Conservation (phyloP, 2,329 filamentous ascomycete species). For the Ampelomyces quisqualis region DNA sequence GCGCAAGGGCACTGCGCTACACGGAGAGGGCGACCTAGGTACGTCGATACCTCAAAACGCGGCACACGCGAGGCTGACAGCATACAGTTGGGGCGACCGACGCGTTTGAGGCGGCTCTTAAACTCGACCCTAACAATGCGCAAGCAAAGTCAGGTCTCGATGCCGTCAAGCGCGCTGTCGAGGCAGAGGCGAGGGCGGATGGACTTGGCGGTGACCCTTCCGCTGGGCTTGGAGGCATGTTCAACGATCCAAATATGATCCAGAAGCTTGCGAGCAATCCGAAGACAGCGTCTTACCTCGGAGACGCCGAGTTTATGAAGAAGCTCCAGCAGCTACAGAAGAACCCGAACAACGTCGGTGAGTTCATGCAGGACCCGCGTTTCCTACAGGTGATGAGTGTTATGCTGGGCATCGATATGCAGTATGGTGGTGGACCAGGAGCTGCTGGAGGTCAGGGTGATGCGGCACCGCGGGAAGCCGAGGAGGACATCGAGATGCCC, state of each 20-base stretch:
- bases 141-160: constrained; percentile 87
- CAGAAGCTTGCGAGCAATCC: constrained; percentile 92
- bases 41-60: constrained; percentile 29
- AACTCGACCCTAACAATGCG: constrained; percentile 86
- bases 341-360: constrained; percentile 76
- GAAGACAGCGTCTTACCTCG: constrained; percentile 81
- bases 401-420: constrained; percentile 90
- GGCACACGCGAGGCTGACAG: constrained; percentile 15
- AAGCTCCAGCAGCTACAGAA: constrained; percentile 80
- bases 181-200: constrained; percentile 68
- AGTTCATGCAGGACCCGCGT: constrained; percentile 83
- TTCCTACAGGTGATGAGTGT: constrained; percentile 95
- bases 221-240: constrained; percentile 84
- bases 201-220: constrained; percentile 64
- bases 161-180: constrained; percentile 83
- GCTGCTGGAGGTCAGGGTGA: constrained; percentile 46
- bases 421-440: constrained; percentile 59
- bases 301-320: constrained; percentile 82
- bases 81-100: constrained; percentile 71
- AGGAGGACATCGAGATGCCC: constrained; percentile 77
- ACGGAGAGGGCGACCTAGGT: constrained; percentile 80
- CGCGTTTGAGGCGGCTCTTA: constrained; percentile 91
- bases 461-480: constrained; percentile 51
- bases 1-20: constrained; percentile 86
- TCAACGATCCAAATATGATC: constrained; percentile 86